A percentile compares a stretch with the other conserved stretches of the same genome.
These are phyloP conservation scores for Fraxinus xanthoxyloides DNA, from an alignment of 305 asterid species.

Conservation along the genomic window DNA sequence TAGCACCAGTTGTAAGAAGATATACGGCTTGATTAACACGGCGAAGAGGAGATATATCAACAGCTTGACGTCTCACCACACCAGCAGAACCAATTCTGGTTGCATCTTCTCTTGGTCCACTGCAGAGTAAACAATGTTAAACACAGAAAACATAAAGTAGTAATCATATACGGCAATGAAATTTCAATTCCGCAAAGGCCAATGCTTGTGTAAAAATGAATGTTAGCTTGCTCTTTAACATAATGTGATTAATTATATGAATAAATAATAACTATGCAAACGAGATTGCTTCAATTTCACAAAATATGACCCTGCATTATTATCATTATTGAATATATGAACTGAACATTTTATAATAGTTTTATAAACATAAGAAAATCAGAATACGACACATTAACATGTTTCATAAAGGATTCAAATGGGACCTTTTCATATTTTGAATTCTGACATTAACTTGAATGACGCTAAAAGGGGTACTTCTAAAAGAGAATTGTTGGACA, in stretches of 20 bases:
- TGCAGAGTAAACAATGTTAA: background rate
- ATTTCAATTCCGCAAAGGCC: background rate
- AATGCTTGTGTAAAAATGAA: background rate
- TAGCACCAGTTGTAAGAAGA: slow-evolving; percentile 43
- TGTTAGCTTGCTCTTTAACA: background rate
- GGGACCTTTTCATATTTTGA: background rate
- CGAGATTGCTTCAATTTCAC: background rate
- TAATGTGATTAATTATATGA: background rate
- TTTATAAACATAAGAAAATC: background rate
- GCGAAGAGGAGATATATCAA: slow-evolving; percentile 45
- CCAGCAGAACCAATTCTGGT: slow-evolving; percentile 50
- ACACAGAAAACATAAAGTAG: background rate
- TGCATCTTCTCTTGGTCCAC: slow-evolving; percentile 54
- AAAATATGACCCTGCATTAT: background rate
- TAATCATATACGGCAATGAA: background rate
- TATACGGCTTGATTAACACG: slow-evolving; percentile 41
- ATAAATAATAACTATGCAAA: background rate
- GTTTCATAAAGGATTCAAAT: background rate
- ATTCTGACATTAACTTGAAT: background rate
- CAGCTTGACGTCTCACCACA: slow-evolving; percentile 47
- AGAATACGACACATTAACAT: background rate
- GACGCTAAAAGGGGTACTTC: background rate
- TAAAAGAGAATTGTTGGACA: background rate
- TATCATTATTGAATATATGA: background rate
- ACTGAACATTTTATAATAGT: background rate